Percentiles rank a stretch among this genome's conserved stretches.
Conservation (phyloP, 2,329 filamentous ascomycete species). For the Fusarium luffae region DNA sequence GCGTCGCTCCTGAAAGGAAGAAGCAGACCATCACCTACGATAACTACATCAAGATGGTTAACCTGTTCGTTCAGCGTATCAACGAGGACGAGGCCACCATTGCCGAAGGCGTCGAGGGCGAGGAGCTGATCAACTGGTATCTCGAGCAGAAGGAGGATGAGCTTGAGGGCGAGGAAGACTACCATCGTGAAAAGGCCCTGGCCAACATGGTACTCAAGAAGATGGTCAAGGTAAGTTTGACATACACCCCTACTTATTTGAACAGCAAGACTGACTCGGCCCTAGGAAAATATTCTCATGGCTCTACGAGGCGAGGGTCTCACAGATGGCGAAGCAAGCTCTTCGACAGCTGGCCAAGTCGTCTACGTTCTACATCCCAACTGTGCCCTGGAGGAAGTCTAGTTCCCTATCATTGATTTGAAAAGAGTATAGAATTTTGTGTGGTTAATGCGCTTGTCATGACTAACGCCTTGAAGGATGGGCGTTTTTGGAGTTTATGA, state of each 20-base stretch:
- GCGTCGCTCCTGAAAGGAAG: conserved; percentile 54
- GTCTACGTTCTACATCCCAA: conserved; percentile 96
- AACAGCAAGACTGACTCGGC: conserved; percentile 45
- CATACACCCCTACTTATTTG: neutral
- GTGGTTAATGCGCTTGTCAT: conserved; percentile 19
- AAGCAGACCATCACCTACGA: conserved; percentile 95
- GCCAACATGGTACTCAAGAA: conserved; percentile 89
- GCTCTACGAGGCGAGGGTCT: conserved; percentile 75
- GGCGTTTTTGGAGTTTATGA: conserved; percentile 40
- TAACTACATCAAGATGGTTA: conserved; percentile 92
- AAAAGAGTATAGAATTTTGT: neutral
- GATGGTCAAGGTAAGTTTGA: conserved; percentile 85
- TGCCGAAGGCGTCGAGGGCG: conserved; percentile 86
- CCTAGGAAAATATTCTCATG: conserved; percentile 86
- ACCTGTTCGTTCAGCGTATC: conserved; percentile 83
- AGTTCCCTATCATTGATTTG: conserved; percentile 19
- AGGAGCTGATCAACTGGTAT: conserved; percentile 88
- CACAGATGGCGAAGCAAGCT: conserved; percentile 58
- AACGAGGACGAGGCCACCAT: conserved; percentile 81
- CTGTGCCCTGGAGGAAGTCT: conserved; percentile 79
- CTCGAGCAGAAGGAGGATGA: conserved; percentile 90
- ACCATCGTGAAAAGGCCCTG: conserved; percentile 78
- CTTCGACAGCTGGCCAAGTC: conserved; percentile 55
- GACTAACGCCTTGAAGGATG: conserved; percentile 31
- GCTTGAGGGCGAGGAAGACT: conserved; percentile 81